phyloP scores from a whole-genome alignment of 768 basidiomycete genomes.

The Leccinum incarnatum region DNA sequence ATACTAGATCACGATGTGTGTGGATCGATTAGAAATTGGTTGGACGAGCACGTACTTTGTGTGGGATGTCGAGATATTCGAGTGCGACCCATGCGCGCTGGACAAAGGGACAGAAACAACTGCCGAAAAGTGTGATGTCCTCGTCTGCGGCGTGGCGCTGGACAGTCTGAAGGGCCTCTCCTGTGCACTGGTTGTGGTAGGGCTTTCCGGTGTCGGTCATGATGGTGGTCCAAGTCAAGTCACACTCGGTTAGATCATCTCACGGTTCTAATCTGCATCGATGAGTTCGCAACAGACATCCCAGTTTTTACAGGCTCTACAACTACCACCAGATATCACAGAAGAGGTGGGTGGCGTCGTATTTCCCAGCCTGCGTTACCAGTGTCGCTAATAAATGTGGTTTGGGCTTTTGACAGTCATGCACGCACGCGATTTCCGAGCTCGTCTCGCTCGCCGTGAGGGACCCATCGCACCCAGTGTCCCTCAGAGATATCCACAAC shows the following conservation, averaged over 20 bases:
- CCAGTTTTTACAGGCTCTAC: conserved; percentile 18
- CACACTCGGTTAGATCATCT: not conserved
- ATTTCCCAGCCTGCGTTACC: not conserved
- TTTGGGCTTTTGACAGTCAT: conserved; percentile 14
- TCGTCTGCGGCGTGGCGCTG: conserved; percentile 43
- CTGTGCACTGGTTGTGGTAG: conserved; percentile 44
- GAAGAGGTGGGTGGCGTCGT: conserved; percentile 20
- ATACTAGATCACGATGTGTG: conserved; percentile 29
- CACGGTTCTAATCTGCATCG: not conserved
- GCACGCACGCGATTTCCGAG: conserved; percentile 13
- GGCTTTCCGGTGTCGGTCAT: conserved; percentile 38
- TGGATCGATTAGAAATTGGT: not conserved
- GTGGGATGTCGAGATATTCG: conserved; percentile 67
- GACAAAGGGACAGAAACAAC: conserved; percentile 81
- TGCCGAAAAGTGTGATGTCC: conserved; percentile 65
- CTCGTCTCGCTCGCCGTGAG: conserved; percentile 19
- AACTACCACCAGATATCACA: conserved; percentile 19
- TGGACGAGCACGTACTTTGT: conserved; percentile 49
- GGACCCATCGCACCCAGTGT: conserved; percentile 1
- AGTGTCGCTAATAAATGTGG: not conserved
- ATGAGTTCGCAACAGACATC: conserved; percentile 8
- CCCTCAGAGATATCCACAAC: conserved; percentile 20
- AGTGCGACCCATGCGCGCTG: conserved; percentile 78
- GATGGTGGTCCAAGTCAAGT: not conserved
- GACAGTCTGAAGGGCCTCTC: conserved; percentile 55